These are phyloP conservation scores for Paramyrothecium sp. DNA, from an alignment of 2,329 filamentous ascomycete genomes.

Conservation along the genomic window DNA sequence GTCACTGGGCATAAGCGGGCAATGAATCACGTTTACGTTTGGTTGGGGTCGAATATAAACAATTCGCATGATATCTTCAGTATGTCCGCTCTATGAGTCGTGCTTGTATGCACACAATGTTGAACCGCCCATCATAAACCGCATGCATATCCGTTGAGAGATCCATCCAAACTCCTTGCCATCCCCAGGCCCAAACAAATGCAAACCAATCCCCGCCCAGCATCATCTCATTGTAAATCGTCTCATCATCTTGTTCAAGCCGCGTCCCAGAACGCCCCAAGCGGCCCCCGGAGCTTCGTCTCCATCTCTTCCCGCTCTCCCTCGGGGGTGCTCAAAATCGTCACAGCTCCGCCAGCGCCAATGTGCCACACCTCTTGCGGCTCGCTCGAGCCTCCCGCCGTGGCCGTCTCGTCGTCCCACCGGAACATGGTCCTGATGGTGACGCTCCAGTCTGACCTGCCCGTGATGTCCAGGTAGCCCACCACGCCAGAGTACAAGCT, in stretches of 20 bases:
- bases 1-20: neutral
- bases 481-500: constrained; percentile 86
- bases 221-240: neutral
- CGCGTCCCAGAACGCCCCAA: constrained; percentile 46
- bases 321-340: constrained; percentile 73
- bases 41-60: neutral
- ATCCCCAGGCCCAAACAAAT: constrained; percentile 9
- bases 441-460: constrained; percentile 86
- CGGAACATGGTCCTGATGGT: constrained; percentile 80
- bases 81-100: neutral
- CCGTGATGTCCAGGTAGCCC: constrained; percentile 84
- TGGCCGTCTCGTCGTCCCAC: constrained; percentile 59
- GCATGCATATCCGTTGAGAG: constrained; percentile 29
- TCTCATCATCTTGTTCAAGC: constrained; percentile 16
- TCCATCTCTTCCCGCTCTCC: constrained; percentile 92
- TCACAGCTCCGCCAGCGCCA: constrained; percentile 88
- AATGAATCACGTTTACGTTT: neutral
- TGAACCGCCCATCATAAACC: neutral
- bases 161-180: constrained; percentile 11
- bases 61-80: neutral
- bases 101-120: neutral
- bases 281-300: constrained; percentile 63
- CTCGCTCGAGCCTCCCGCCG: constrained; percentile 23
- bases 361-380: constrained; percentile 70
- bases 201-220: constrained; percentile 9